Conservation (phyloP, 306 rosid species). For the Lupinus albus region DNA sequence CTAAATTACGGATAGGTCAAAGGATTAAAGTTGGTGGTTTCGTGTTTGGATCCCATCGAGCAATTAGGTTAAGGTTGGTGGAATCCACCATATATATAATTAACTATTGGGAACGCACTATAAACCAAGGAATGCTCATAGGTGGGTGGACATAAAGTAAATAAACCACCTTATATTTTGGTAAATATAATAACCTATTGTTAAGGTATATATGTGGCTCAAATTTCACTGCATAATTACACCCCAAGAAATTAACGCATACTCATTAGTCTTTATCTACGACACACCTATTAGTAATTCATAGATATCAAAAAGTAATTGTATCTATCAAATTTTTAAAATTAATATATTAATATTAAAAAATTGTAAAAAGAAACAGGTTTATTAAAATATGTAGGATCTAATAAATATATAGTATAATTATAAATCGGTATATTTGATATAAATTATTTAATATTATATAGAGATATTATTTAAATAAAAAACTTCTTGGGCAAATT, state of each 20-base stretch:
- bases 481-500: too few relatives aligned
- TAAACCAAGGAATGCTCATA: constrained; percentile 35
- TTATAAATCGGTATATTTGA: too few relatives aligned
- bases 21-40: constrained; percentile 69
- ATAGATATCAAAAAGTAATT: too few relatives aligned
- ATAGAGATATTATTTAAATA: too few relatives aligned
- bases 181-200: constrained; percentile 10
- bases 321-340: too few relatives aligned
- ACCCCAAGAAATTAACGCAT: background rate
- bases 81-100: constrained; percentile 57
- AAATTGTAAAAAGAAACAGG: too few relatives aligned
- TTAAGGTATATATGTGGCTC: background rate
- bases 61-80: constrained; percentile 53
- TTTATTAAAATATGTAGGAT: too few relatives aligned
- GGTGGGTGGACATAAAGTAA: constrained; percentile 44
- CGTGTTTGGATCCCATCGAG: constrained; percentile 74
- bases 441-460: too few relatives aligned
- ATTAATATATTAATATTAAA: too few relatives aligned
- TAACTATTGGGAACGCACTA: constrained; percentile 48
- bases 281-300: too few relatives aligned
- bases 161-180: constrained; percentile 21
- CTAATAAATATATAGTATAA: too few relatives aligned
- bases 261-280: too few relatives aligned
- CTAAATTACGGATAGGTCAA: constrained; percentile 28
- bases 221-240: background rate